Evolutionary conservation across 805 yeast species (phyloP).

Genomic region (Kazachstania psychrophila): DNA sequence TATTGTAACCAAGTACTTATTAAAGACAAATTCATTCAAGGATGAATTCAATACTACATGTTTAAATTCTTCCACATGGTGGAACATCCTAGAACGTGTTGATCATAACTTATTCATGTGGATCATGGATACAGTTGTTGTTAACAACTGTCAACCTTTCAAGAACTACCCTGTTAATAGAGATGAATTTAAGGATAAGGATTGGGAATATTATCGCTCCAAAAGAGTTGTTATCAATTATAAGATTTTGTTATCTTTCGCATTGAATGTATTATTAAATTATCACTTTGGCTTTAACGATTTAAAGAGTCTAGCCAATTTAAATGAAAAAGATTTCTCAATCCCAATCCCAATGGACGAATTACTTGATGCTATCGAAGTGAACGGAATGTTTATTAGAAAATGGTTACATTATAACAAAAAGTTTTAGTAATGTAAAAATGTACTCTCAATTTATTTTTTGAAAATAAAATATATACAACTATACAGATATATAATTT

Average conservation of each 20-base stretch:
- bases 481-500: too few relatives aligned
- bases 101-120: conserved; percentile 28
- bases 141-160: conserved; percentile 30
- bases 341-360: conserved; percentile 25
- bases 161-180: conserved; percentile 26
- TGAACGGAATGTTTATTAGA: conserved; percentile 22
- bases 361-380: conserved; percentile 14
- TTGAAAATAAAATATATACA: too few relatives aligned
- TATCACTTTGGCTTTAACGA: conserved; percentile 44
- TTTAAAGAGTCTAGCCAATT: conserved; percentile 23
- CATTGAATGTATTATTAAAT: conserved; percentile 36
- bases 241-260: conserved; percentile 33
- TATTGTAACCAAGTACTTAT: conserved; percentile 25
- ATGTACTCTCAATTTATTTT: too few relatives aligned
- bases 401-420: conserved; percentile 30
- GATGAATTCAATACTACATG: conserved; percentile 26
- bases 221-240: conserved; percentile 32
- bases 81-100: conserved; percentile 27
- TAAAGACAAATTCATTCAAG: conserved; percentile 25
- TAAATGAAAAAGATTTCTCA: conserved; percentile 18
- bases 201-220: conserved; percentile 29
- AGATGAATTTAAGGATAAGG: conserved; percentile 12
- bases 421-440: too few relatives aligned
- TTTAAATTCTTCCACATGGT: conserved; percentile 27
- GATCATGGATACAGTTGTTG: conserved; percentile 28